Conservation (phyloP, 2,329 filamentous ascomycete genomes). For the Colletotrichum endophyticum region DNA sequence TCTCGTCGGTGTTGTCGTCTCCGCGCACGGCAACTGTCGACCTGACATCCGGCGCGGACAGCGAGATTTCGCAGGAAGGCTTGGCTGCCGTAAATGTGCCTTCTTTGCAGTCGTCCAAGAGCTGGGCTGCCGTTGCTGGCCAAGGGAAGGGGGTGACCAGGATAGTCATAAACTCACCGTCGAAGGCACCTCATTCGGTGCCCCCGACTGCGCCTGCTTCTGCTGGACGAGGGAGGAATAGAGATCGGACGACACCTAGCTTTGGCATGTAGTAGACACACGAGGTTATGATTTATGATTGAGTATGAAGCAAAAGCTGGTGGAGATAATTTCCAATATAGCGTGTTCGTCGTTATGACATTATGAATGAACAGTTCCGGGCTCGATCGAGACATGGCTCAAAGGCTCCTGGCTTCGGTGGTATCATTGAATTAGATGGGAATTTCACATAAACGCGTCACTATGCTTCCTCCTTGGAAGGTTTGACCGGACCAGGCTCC, state of each 20-base stretch:
- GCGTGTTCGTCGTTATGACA: rapidly evolving
- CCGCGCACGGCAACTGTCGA: constrained; percentile 26
- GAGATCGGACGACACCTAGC: background rate
- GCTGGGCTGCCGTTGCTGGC: constrained; percentile 45
- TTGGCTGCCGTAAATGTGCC: constrained; percentile 29
- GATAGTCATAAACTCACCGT: background rate
- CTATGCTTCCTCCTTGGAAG: too few relatives aligned
- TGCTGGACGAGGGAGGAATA: background rate
- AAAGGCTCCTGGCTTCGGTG: background rate
- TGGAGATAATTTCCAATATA: background rate
- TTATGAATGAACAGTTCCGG: background rate
- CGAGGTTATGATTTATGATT: background rate
- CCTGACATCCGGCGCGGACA: background rate
- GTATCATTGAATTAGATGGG: background rate
- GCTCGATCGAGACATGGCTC: background rate
- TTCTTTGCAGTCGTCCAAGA: constrained; percentile 38
- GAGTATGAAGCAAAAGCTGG: background rate
- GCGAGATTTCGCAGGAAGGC: background rate
- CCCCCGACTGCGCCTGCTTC: background rate
- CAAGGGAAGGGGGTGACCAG: constrained; percentile 2
- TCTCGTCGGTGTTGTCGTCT: constrained; percentile 30
- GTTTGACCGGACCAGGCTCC: background rate
- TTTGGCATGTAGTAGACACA: background rate
- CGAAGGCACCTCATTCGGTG: too few relatives aligned
- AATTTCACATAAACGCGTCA: background rate